Evolutionary conservation across 192 early-diverging fungal species (phyloP).

Genomic region (Backusella parvicylindrica): DNA sequence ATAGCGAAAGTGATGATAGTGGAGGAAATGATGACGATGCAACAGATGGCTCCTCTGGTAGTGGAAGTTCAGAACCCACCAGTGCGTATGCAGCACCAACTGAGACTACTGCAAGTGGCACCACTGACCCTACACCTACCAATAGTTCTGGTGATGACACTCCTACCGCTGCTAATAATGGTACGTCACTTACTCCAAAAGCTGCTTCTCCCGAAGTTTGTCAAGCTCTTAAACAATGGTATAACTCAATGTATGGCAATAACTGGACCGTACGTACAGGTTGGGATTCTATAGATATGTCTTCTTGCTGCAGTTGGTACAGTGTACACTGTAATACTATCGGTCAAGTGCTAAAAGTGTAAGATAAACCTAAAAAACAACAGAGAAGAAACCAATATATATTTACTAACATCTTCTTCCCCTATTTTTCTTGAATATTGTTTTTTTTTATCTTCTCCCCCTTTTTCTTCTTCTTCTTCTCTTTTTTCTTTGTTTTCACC

Average conservation of each 20-base stretch:
- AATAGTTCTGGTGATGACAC: neutral
- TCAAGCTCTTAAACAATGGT: constrained; percentile 22
- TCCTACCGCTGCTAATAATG: neutral
- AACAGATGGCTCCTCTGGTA: neutral
- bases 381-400: neutral
- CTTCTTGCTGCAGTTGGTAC: constrained; percentile 29
- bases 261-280: constrained; percentile 24
- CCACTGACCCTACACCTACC: neutral
- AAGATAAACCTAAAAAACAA: neutral
- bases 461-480: neutral
- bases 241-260: constrained; percentile 11
- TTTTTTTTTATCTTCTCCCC: neutral
- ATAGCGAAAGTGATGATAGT: neutral
- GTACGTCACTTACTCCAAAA: neutral
- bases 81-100: neutral
- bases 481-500: neutral
- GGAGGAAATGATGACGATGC: neutral
- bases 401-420: neutral
- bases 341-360: constrained; percentile 29
- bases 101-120: neutral
- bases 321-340: constrained; percentile 24
- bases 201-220: constrained; percentile 3
- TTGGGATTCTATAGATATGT: constrained; percentile 29
- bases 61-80: neutral
- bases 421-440: neutral